phyloP scores from a whole-genome alignment of 805 yeast genomes.

The Kodamaea kaohsiungensis region DNA sequence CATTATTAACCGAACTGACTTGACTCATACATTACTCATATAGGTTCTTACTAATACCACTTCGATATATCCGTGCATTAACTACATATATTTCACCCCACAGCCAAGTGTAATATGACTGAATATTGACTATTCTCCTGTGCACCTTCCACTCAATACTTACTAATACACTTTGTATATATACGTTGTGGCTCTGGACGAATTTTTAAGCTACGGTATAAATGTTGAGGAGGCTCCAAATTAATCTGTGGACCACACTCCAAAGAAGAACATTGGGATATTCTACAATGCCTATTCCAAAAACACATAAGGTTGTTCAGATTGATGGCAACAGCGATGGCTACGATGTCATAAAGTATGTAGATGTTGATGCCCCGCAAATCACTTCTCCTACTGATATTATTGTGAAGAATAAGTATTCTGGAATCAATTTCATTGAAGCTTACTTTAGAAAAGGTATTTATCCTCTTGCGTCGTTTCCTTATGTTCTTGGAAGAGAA shows the following conservation, averaged over 20 bases:
- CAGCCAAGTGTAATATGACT: no score
- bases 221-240: not conserved
- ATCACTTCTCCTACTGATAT: slow-evolving; percentile 54
- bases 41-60: no score
- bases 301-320: slow-evolving; percentile 55
- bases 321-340: slow-evolving; percentile 55
- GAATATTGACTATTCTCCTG: not conserved
- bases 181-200: not conserved
- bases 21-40: no score
- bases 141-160: not conserved
- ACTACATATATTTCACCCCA: no score
- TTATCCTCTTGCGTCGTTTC: slow-evolving; percentile 57
- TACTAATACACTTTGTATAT: not conserved
- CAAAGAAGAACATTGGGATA: not conserved
- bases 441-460: slow-evolving; percentile 78
- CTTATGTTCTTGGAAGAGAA: slow-evolving; percentile 71
- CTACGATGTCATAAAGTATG: slow-evolving; percentile 59
- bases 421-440: slow-evolving; percentile 86
- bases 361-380: slow-evolving; percentile 60
- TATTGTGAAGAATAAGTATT: slow-evolving; percentile 68
- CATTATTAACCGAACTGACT: no score
- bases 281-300: slow-evolving; percentile 40
- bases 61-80: no score
- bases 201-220: not conserved
- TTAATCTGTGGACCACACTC: not conserved